Evolutionary conservation across 1,284 basidiomycete species (phyloP), one percentile per base, ranked within the genome.

Genomic region (Stygiomarasmius scandens): DNA sequence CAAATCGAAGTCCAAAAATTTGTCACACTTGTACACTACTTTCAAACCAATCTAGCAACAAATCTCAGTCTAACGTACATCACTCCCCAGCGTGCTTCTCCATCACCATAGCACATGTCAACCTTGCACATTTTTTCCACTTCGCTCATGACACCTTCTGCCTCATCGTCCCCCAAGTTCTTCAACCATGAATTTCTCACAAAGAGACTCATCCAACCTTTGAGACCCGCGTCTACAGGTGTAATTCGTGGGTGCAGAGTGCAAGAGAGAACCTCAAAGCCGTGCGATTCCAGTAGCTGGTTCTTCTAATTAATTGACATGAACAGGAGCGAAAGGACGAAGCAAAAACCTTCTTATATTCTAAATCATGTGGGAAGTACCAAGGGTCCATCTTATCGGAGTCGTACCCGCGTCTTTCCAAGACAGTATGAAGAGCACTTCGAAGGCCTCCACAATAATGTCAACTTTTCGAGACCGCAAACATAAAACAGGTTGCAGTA

Each of bases 61-160:
- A 91, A 87, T 45, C 90, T 78, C 61, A 93, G 67, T 47, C 91
- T 74, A 49, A 85, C 83, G 67, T 92, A 92, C 79, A 91, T 85
- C 70, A 90, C 72, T 45, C 81, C 74, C 89, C 89, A 91, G 2
- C 80, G 79, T 8, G 86, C 86, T 46, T 72, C 72, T 65, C 87
- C 83, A 64, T 74, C 71, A 20, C 67, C 71, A 65, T 87, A 83
- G 63, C 73, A 79, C 69, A 82, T 85, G 64, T 92, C 90, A 3
- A 83, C 70, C 24, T 71, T 73, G 61, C 84, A 86, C 43, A 81
- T 72, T 32, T 85, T 77, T 53, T 79, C 79, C 1, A 89, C 87
- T 66, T 92, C 86, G 22, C 77, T 45, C 48, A 56, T 83, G 47
- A 93, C 80, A 41, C 71, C 71, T 20, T 77, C 72, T 0, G 85